Base-by-base conservation (phyloP, 768 basidiomycete genomes). In the Suillus ampliporus region DNA sequence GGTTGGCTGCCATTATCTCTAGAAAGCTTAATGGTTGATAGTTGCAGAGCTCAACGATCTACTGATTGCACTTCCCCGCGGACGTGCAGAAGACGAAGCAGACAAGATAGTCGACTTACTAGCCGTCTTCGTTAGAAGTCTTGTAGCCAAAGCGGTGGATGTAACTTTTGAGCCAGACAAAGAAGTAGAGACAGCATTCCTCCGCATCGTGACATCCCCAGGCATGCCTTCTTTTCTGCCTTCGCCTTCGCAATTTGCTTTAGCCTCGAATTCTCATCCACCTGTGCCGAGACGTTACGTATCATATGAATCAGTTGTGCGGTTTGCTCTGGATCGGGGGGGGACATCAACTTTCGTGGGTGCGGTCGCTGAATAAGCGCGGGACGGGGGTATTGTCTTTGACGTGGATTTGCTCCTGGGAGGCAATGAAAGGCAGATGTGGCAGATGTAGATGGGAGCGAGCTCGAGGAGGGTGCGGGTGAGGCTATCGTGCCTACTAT, bases 241-340 rank as follows among this genome's bases (percentile, higher is more conserved):
- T 68, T 62, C 9, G 48, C 66, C n/a, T 35, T 64, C 21, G 58
- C 23, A 15, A 59, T 64, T 51, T 76, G 69, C 61, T 74, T 74
- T 61, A 67, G 71, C 47, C 57, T 57, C 13, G 74, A 62, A 50
- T 76, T 73, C 38, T 64, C 62, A 31, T 74, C 73, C 19, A 73
- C 21, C n/a, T 68, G 59, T 23, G 46, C 67, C 34, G 66, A 67
- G 9, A 66, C 64, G n/a, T 71, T 64, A 34, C 64, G 65, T 47
- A 74, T 71, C 19, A 75, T 40, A 26, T 26, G 37, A 19, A 56
- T 23, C 5, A 40, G 23, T 6, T 10, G 23, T 11, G 54, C 54
- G 8, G 38, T 15, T 17, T 10, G 23, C 15, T 40, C 17, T 56
- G 38, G 17, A 26, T 54, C 23, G 38, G 38, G 23, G 40, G 54